Base-by-base conservation (phyloP, 306 rosid species). In the Delonix regia region DNA sequence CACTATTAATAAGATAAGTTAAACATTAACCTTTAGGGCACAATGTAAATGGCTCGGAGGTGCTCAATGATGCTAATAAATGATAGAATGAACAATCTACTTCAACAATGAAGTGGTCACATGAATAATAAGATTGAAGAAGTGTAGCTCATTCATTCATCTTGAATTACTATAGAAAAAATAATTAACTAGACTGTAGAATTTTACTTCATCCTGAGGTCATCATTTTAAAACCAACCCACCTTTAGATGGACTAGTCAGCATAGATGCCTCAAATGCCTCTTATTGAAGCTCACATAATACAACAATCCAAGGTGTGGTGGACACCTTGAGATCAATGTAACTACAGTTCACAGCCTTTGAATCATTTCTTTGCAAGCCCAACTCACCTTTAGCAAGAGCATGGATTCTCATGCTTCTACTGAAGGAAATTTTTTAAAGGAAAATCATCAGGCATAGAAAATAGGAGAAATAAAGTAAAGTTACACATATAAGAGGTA, bases 171-270 rank as follows among this genome's bases (percentile, higher is more conserved):
- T 7, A 71, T n/a, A 75, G 10, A 27, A 69, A 75, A 3, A 15
- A 36, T 15, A 47, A 12, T 10, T 63, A 75, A 66, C 25, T 41
- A 8, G 22, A 34, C 65, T 60, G 45, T 1, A 27, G 28, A 12
- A 52, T 41, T 90, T 89, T 81, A 96, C 99, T 80, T 96, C 80
- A 48, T 93, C 98, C 86, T 93, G 93, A 15, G 96, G 98, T 76
- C 97, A 83, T 98, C 99, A 96, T 84, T 93, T 96, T 1, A 98
- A 96, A 65, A 96, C 96, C 79, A 91, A 72, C 2, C 99, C 99
- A 38, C 90, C 86, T 22, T 90, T 94, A 3, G 96, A 89, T 2
- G 98, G 97, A 7, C 99, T 97, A 0, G 83, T 71, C 18, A 93
- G 91, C 62, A 86, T 73, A 22, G 87, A 80, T 15, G 85, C 92